Evolutionary conservation across 2,329 filamentous ascomycete genomes (phyloP).

Genomic region (Claviceps pusilla): DNA sequence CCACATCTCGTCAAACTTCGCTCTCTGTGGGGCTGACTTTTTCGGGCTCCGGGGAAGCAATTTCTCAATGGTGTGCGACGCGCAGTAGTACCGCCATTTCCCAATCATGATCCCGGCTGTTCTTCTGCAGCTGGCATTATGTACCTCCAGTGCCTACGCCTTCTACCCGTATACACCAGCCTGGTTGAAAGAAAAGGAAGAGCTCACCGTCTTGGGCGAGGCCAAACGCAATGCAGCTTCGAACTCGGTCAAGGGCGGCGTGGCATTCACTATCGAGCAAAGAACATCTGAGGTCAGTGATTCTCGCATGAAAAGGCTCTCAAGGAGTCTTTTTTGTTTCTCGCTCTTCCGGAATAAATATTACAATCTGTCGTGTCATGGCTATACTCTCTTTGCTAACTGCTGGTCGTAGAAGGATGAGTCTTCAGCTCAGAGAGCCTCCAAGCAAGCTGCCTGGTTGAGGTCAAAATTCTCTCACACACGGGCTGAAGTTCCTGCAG

Average conservation of each 20-base stretch:
- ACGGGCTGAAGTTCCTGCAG: neutral
- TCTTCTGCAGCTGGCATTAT: slow-evolving; percentile 32
- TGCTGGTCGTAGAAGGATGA: neutral
- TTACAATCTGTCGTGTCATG: slow-evolving; percentile 12
- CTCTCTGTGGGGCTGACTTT: neutral
- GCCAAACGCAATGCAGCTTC: slow-evolving; percentile 12
- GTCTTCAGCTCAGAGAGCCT: slow-evolving; percentile 1
- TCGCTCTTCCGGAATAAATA: no score
- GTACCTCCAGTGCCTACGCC: slow-evolving; percentile 28
- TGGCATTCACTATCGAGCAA: slow-evolving; percentile 29
- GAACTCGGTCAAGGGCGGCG: slow-evolving; percentile 7
- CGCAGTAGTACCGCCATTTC: neutral
- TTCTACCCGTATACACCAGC: slow-evolving; percentile 31
- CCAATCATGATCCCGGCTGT: slow-evolving; percentile 27
- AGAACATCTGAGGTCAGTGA: slow-evolving; percentile 12
- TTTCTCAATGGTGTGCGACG: slow-evolving; percentile 1
- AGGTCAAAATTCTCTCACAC: slow-evolving; percentile 6
- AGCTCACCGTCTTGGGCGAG: slow-evolving; percentile 8
- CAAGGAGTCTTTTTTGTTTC: neutral
- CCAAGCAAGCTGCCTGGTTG: slow-evolving; percentile 9
- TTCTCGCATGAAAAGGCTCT: neutral
- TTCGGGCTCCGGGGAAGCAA: neutral
- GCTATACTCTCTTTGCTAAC: neutral
- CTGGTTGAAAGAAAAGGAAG: slow-evolving; percentile 19
- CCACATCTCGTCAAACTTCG: neutral